Base-by-base conservation (phyloP, 2,329 filamentous ascomycete species). In the Alternaria conjuncta region DNA sequence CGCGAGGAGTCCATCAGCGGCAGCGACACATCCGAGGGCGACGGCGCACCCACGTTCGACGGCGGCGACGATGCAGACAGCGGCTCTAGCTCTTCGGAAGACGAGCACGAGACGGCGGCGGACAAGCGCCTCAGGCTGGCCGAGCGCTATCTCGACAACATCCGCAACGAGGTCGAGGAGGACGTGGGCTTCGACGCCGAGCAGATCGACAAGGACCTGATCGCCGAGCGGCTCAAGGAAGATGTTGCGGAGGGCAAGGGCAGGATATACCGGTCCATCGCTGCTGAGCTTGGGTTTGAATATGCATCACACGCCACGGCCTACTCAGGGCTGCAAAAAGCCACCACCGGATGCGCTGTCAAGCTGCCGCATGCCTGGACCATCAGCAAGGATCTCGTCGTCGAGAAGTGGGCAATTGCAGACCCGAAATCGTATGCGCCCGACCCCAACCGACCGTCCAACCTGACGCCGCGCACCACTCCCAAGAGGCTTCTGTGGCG, bases 241-340 rank as follows among this genome's bases (percentile, higher is more conserved):
- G 96, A 98, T 78, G 92, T 96, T 46, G 89, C 96, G 56, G 96
- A 97, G 82, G 88, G 89, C 60, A 97, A 97, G 82, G 96, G 96
- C 61, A 91, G 91, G 72, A 87, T 97, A 54, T 98, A 97, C 82
- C 88, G 93, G 55, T 88, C 89, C 78, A 87, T 99, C 71, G 92
- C 92, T 36, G 84, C 87, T 21, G 87, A 92, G 69, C 85, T 97
- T 67, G 88, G 90, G 66, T 91, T 96, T 77, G 83, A 83, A 55
- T 82, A 85, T 32, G 90, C 92, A 41, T 85, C 86, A 15, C 88
- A 92, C 77, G 89, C 89, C 6, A 87, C 91, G 69, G 95, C 96
- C 79, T 89, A 91, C 71, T 91, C 90, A 77, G 92, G 96, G 79
- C 90, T 91, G 58, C 91, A 91, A 56, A 88, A 90, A 74, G 84